Evolutionary conservation across 768 basidiomycete species (phyloP).

Genomic region (Cystofilobasidium ferigula): DNA sequence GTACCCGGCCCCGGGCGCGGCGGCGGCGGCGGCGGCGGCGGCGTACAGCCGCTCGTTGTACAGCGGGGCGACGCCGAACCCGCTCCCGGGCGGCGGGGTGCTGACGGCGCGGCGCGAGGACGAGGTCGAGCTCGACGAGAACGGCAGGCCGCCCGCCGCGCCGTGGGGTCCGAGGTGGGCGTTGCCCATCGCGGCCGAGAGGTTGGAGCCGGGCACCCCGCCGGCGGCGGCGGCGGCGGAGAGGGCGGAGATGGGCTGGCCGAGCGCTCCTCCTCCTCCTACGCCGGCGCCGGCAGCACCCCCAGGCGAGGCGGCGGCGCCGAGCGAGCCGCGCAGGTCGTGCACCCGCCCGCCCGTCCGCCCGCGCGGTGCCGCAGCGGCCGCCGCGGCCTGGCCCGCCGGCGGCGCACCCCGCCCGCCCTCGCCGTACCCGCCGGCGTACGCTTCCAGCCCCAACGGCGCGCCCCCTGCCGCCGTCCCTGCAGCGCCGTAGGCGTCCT

Average conservation of each 20-base stretch:
- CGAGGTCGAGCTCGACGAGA: neutral
- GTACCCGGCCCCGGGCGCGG: too few relatives aligned
- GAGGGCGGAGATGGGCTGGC: too few relatives aligned
- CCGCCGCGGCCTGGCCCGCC: neutral
- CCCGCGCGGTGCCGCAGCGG: too few relatives aligned
- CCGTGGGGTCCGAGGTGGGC: neutral
- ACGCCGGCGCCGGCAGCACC: neutral
- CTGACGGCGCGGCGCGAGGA: slow-evolving; percentile 11
- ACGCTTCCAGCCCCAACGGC: neutral
- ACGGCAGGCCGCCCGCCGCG: neutral
- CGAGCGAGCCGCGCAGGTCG: neutral
- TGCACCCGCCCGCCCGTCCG: neutral
- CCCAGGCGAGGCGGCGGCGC: neutral
- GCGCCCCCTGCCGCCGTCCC: neutral
- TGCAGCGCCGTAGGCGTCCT: neutral
- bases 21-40: too few relatives aligned
- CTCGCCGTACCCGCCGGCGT: neutral
- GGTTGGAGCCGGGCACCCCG: neutral
- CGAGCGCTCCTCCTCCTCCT: neutral
- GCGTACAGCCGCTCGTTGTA: slow-evolving; percentile 5
- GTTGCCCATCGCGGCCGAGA: neutral
- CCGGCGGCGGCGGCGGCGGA: too few relatives aligned
- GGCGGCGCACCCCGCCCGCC: neutral
- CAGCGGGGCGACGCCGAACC: neutral
- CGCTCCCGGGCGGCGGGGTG: slow-evolving; percentile 11